Evolutionary conservation across 495 filamentous ascomycete genomes (phyloP).

Genomic region (Apodospora peruviana): DNA sequence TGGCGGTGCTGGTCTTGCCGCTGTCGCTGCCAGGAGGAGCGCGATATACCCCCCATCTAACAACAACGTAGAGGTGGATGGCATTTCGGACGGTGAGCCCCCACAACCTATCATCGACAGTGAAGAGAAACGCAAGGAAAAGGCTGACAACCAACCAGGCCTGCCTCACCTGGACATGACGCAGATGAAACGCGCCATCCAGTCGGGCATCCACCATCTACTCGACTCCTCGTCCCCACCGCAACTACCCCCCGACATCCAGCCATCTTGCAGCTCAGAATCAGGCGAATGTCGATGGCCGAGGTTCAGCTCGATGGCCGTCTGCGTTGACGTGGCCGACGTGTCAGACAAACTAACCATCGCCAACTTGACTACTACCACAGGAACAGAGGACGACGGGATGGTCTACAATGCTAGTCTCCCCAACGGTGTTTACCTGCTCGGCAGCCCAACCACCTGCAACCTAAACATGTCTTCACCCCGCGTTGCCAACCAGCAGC

Average conservation of each 20-base stretch:
- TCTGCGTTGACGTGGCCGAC: conserved; percentile 38
- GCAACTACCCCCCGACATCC: conserved; percentile 6
- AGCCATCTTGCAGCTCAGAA: conserved; percentile 32
- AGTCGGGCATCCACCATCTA: conserved; percentile 35
- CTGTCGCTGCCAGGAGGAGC: too few species aligned
- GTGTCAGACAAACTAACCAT: conserved; percentile 23
- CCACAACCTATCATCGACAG: not conserved
- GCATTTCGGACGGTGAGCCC: not conserved
- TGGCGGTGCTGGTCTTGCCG: conserved; percentile 8
- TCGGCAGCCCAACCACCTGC: conserved; percentile 11
- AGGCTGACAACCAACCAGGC: not conserved
- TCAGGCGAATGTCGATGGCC: conserved; percentile 42
- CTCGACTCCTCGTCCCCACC: conserved; percentile 6
- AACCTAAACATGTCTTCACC: conserved; percentile 21
- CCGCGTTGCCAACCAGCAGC: not conserved
- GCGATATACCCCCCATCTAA: conserved; percentile 18
- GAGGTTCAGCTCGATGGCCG: conserved; percentile 38
- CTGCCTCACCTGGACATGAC: conserved; percentile 8
- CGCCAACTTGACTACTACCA: conserved; percentile 5
- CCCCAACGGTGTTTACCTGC: conserved; percentile 18
- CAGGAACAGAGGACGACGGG: not conserved
- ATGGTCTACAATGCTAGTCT: conserved; percentile 13
- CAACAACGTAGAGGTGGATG: too few species aligned
- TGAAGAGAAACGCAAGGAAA: not conserved
- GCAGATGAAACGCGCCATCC: conserved; percentile 32